Percentiles rank a stretch among this genome's conserved stretches.
Evolutionary conservation across 345 rosid genomes (phyloP).

Genomic region (Atalantia buxifolia): DNA sequence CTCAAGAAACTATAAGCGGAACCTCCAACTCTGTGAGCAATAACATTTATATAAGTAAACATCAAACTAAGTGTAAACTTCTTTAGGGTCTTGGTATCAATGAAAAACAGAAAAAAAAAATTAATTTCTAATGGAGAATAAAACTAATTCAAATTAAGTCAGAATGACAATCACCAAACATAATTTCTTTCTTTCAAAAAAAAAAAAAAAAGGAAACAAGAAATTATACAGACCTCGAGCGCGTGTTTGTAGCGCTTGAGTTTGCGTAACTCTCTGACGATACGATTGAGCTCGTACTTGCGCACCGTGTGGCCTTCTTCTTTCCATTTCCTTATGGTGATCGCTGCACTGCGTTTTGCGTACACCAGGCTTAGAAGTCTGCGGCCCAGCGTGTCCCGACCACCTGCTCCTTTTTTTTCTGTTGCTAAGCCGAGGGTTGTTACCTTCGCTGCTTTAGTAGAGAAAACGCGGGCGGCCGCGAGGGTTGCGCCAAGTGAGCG

Average conservation of each 20-base stretch:
- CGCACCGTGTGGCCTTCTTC: conserved; percentile 67
- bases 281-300: conserved; percentile 79
- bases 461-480: conserved; percentile 40
- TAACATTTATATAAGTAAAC: background rate
- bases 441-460: conserved; percentile 30
- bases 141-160: background rate
- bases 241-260: conserved; percentile 85
- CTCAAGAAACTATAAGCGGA: background rate
- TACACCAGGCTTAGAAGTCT: conserved; percentile 66
- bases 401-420: conserved; percentile 19
- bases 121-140: background rate
- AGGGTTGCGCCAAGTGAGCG: conserved; percentile 35
- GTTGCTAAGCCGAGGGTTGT: background rate
- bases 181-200: background rate
- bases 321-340: conserved; percentile 62
- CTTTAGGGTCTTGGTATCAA: background rate
- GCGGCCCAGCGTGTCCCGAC: conserved; percentile 61
- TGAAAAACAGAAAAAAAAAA: background rate
- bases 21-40: background rate
- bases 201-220: background rate
- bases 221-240: conserved; percentile 61
- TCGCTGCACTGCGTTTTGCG: conserved; percentile 79
- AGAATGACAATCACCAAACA: background rate
- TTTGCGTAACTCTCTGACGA: conserved; percentile 86
- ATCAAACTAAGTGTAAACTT: background rate